Conservation (phyloP, 163 green algal genomes). For the Coccomyxa subellipsoidea region DNA sequence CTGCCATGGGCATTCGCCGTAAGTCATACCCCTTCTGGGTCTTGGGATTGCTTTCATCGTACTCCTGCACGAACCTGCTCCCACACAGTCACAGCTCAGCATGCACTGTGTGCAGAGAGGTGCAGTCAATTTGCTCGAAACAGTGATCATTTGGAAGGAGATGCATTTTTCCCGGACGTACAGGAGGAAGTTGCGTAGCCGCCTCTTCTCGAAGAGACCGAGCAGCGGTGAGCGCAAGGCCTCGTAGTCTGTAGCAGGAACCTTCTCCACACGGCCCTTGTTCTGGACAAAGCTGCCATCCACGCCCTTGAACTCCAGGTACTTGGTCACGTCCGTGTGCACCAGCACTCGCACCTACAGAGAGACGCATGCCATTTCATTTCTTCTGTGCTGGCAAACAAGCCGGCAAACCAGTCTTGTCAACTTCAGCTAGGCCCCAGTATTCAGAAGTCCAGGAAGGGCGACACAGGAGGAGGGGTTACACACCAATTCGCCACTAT, state of each 20-base stretch:
- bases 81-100: not conserved
- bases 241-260: conserved; percentile 94
- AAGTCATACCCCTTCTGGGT: conserved; percentile 91
- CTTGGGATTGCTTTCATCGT: conserved; percentile 72
- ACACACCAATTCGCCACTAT: conserved; percentile 62
- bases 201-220: conserved; percentile 97
- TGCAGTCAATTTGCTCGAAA: too few species aligned
- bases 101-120: not conserved
- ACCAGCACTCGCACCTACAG: conserved; percentile 81
- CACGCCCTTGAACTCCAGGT: conserved; percentile 98
- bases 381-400: not conserved
- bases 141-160: not conserved
- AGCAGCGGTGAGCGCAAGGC: conserved; percentile 90
- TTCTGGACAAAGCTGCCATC: conserved; percentile 93
- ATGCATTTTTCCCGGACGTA: conserved; percentile 47
- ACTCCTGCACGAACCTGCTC: conserved; percentile 89
- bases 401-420: too few species aligned
- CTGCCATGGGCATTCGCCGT: conserved; percentile 77
- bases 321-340: conserved; percentile 97
- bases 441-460: too few species aligned
- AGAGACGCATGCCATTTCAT: not conserved
- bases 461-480: too few species aligned
- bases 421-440: too few species aligned
- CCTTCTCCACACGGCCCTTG: conserved; percentile 58
- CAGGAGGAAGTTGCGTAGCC: conserved; percentile 92